Base-by-base conservation (phyloP, 176 grass and related monocot genomes). In the Musa schizocarpa region DNA sequence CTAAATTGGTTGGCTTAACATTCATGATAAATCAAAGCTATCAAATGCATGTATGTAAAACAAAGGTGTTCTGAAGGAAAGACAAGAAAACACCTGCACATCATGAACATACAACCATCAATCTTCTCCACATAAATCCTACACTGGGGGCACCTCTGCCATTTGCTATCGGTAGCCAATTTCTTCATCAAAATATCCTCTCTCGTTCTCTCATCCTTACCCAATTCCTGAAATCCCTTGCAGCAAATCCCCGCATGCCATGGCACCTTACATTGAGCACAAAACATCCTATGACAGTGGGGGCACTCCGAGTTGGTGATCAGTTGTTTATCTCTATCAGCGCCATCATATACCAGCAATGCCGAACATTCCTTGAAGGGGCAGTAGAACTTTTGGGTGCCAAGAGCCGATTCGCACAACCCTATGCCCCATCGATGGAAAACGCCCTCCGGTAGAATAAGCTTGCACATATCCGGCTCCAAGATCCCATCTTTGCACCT, bases 401-500 rank as follows among this genome's bases (percentile, higher is more conserved):
- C 74, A 63, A 89, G 2, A 13, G 77, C 74, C 26, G n/a, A 1
- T 77, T 86, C 87, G 5, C 80, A 53, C 51, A 89, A 81, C 19
- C 62, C 77, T 2, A 21, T 4, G 19, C 83, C 80, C 83, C 83
- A 86, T 49, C 19, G 58, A 74, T 20, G n/a, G 78, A 86, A 89
- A 23, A 71, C 81, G 1, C 7, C 69, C 68, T 53, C 74, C 74
- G 85, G 83, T n/a, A 86, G 72, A 13, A 57, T 34, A 54, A 71
- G 79, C 59, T 82, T 81, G 83, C 87, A 89, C n/a, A 4, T 54
- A 8, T 89, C 87, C 0, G 76, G 82, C 43, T 82, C 72, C 53
- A 85, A 75, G 17, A 12, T 22, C 54, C 25, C 49, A 16, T 0
- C 53, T 49, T 5, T 24, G 82, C 87, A 89, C 9, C 8, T 16